Conservation (phyloP, 805 yeast genomes). For the Zygoascus ofunaensis region DNA sequence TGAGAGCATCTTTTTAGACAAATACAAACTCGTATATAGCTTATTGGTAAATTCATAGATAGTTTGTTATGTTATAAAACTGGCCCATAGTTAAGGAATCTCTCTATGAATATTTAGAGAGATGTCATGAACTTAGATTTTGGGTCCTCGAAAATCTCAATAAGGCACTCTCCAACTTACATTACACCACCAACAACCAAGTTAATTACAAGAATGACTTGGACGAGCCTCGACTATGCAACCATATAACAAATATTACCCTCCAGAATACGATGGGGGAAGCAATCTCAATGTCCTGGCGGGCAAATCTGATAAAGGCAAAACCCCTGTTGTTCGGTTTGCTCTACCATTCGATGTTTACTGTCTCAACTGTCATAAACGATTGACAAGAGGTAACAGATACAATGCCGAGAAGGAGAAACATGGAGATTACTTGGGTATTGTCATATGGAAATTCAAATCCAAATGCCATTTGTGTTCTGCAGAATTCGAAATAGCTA, state of each 20-base stretch:
- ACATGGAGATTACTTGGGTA: conserved; percentile 23
- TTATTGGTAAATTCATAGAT: too few relatives aligned
- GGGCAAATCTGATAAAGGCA: conserved; percentile 23
- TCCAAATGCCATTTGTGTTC: conserved; percentile 25
- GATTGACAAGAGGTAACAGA: conserved; percentile 24
- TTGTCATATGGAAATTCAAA: conserved; percentile 24
- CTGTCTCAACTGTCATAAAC: conserved; percentile 22
- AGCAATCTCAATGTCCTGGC: conserved; percentile 22
- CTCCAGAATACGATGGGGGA: conserved; percentile 29
- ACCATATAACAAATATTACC: conserved; percentile 24
- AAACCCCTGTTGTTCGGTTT: conserved; percentile 24
- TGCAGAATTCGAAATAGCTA: conserved; percentile 20
- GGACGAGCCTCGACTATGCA: too few relatives aligned
- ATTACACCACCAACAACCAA: too few relatives aligned
- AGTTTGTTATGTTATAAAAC: too few relatives aligned
- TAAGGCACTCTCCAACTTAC: too few relatives aligned
- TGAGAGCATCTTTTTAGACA: too few relatives aligned
- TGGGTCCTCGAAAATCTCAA: too few relatives aligned
- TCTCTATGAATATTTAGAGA: too few relatives aligned
- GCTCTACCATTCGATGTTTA: conserved; percentile 25
- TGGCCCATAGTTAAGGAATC: too few relatives aligned
- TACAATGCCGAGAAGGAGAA: conserved; percentile 27
- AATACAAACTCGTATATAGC: too few relatives aligned
- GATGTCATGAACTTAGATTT: too few relatives aligned
- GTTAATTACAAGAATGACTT: too few relatives aligned